Evolutionary conservation across 1,284 basidiomycete genomes (phyloP), one percentile per base, ranked within the genome.

Genomic region (Microbotryum violaceum): DNA sequence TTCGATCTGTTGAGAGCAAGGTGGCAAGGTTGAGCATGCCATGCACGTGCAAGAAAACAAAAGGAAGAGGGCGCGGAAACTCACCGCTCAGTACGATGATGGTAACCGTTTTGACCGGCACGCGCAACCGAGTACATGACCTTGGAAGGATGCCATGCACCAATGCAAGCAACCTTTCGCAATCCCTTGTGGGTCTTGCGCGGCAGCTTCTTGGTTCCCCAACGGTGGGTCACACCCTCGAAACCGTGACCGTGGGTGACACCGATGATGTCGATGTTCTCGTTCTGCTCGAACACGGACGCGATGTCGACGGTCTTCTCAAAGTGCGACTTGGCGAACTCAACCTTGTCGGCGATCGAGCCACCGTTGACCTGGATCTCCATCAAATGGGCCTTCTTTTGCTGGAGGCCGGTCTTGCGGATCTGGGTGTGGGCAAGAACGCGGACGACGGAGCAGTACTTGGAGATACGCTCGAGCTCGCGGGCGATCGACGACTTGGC

Each of bases 381-480:
- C 93, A 97, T 97, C 59, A 99, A 84, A 81, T 99, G 94, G 46
- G 94, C 94, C 85, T 94, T 98, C 90, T 98, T 98, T 82, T 98
- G 96, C 75, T 83, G 84, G 73, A 98, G 86, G 75, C 92, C 91
- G 48, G 96, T 99, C 85, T 96, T 93, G 81, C 89, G 86, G 78
- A 97, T 90, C 79, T 94, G 96, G 74, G 94, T 97, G 85, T 97
- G 92, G 70, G 92, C 94, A 71, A 99, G 89, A 71, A 98, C 90
- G 81, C 96, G 93, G 77, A 99, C 96, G 73, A 99, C 93, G 63
- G 94, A 91, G 84, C 92, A 97, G 85, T 98, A 98, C 81, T 98
- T 98, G 82, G 91, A 89, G 77, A 99, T 97, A 73, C 96, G 91
- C 84, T 98, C 94, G 74, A 99, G 87, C 79, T 99, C 96, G 75